phyloP scores from a whole-genome alignment of 1,284 basidiomycete species.

The Pseudozyma tsukubaensis region DNA sequence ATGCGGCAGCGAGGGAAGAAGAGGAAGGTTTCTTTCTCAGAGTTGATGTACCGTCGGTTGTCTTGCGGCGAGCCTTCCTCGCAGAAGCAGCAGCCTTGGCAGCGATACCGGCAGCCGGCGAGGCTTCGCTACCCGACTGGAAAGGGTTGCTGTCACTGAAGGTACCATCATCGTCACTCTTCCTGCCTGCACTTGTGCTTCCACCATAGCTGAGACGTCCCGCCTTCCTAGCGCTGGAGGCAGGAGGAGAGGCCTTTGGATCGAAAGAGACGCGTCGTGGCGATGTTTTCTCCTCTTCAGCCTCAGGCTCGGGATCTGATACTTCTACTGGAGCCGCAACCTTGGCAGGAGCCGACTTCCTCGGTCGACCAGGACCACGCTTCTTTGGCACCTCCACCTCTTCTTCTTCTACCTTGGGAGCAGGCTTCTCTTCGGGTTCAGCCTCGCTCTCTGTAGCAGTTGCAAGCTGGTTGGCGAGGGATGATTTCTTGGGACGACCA shows the following conservation, averaged over 20 bases:
- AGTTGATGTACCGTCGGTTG: conserved; percentile 28
- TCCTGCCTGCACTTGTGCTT: conserved; percentile 11
- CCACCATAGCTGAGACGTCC: conserved; percentile 42
- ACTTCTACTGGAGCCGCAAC: conserved; percentile 15
- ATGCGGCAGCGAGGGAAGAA: conserved; percentile 6
- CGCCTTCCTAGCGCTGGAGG: conserved; percentile 12
- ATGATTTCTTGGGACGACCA: conserved; percentile 31
- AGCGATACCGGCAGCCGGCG: conserved; percentile 49
- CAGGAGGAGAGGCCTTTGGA: conserved; percentile 14
- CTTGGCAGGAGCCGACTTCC: conserved; percentile 34
- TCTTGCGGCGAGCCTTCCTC: conserved; percentile 34
- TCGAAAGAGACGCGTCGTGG: conserved; percentile 28
- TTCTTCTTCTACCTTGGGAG: conserved; percentile 5
- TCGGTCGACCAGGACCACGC: conserved; percentile 26
- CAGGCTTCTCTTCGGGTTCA: conserved; percentile 13
- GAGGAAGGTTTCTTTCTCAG: conserved; percentile 35
- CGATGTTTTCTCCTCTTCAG: conserved; percentile 59
- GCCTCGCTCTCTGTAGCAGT: conserved; percentile 26
- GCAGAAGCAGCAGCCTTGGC: conserved; percentile 41
- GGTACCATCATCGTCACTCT: conserved; percentile 58
- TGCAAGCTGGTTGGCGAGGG: conserved; percentile 18
- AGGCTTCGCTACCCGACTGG: conserved; percentile 71
- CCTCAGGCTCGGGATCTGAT: conserved; percentile 72
- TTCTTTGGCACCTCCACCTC: conserved; percentile 26
- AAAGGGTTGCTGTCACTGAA: conserved; percentile 74